A percentile compares a stretch with the other conserved stretches of the same genome.
phyloP scores from a whole-genome alignment of 805 yeast genomes.

The Pichia californica region DNA sequence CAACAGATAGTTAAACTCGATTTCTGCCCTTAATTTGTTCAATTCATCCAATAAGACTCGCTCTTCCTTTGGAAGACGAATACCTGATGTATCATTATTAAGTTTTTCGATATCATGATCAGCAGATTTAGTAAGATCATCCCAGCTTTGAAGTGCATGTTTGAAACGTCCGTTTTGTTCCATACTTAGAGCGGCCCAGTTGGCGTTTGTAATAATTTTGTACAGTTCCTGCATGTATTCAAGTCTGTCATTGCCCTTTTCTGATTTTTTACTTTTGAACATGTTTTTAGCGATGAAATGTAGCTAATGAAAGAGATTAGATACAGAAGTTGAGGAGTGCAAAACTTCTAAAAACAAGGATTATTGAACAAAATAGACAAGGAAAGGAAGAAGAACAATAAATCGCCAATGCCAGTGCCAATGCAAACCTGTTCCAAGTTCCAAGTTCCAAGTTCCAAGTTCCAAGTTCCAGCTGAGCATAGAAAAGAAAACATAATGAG shows the following conservation, averaged over 20 bases:
- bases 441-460: too few species aligned
- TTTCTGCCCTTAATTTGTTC: slow-evolving; percentile 14
- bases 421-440: too few species aligned
- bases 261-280: slow-evolving; percentile 5
- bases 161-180: slow-evolving; percentile 49
- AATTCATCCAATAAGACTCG: slow-evolving; percentile 33
- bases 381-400: too few species aligned
- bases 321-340: too few species aligned
- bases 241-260: slow-evolving; percentile 7
- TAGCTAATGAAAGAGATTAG: too few species aligned
- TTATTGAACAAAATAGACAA: too few species aligned
- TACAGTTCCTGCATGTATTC: slow-evolving; percentile 12
- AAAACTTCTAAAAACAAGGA: too few species aligned
- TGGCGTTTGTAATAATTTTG: slow-evolving; percentile 7
- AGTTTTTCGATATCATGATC: slow-evolving; percentile 48
- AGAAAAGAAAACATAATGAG: too few species aligned
- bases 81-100: slow-evolving; percentile 34
- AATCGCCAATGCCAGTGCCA: too few species aligned
- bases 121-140: slow-evolving; percentile 56
- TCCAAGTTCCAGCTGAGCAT: too few species aligned
- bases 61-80: slow-evolving; percentile 39
- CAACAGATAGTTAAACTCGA: slow-evolving; percentile 9
- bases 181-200: slow-evolving; percentile 31
- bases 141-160: slow-evolving; percentile 69
- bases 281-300: background rate